Evolutionary conservation across 2,329 filamentous ascomycete genomes (phyloP), one percentile per base, ranked within the genome.

Genomic region (Botryotinia calthae): DNA sequence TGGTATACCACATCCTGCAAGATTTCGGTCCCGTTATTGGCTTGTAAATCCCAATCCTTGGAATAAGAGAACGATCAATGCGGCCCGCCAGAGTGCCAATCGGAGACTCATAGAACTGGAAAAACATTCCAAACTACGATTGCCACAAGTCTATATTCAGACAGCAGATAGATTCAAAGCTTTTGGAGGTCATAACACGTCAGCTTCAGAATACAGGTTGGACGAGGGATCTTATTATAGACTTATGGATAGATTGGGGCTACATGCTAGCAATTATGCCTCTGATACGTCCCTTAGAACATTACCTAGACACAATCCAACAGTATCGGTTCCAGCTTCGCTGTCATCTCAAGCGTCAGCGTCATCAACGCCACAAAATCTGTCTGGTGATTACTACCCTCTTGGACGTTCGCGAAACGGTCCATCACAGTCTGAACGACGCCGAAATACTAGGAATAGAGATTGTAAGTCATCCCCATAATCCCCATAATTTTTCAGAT

Each of bases 151-250:
- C 3, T 66, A 46, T 40, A 2, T 2, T 22, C 46, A n/a, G 6
- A 42, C 3, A 34, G 4, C 34, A 34, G 9, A 10, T 1, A 48
- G 10, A 31, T 48, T 66, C 18, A 28, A 48, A 28, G 2, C 63
- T 25, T 44, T 66, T 31, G 40, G n/a, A 28, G 44, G 42, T 9
- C 5, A 7, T 28, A 40, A 65, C 8, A n/a, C 40, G 8, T 22
- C 16, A 22, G 40, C 63, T 31, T 31, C 28, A 14, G 12, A 31
- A 12, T 44, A 65, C 25, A 28, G 63, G 0, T 31, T 66, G 31
- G 63, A 66, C 28, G n/a, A 34, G 28, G n/a, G 40, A 22, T 66
- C 63, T 66, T 66, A 66, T 66, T 31, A 66, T 28, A 66, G 63
- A 34, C 46, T 66, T 2, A 66, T 31, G 31, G 46, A 37, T 8